Base-by-base conservation (phyloP, 2,329 filamentous ascomycete species). In the Trichophyton mentagrophytes region DNA sequence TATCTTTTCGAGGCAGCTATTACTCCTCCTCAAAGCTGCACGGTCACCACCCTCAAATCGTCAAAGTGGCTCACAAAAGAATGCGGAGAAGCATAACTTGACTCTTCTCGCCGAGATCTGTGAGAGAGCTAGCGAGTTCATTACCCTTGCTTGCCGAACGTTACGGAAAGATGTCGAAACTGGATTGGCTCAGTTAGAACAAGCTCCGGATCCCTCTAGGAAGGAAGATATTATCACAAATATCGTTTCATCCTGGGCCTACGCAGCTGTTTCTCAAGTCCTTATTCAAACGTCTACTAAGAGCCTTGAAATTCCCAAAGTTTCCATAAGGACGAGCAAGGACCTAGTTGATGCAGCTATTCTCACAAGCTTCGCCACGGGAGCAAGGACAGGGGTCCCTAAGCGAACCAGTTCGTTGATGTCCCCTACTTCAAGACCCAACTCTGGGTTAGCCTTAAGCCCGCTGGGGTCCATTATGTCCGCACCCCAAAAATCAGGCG, bases 71-170 rank as follows among this genome's bases (percentile, higher is more conserved):
- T 64, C 66, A 11, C 57, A 59, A 40, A 65, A 61, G 0, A 77
- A 74, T 7, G 74, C 78, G 0, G 74, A 78, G 0, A 79, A 79
- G 25, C 77, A 77, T 44, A 76, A 78, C 0, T 82, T 85, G 47
- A 86, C 88, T 63, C 83, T 90, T 64, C 80, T 96, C n/a, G 87
- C 89, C 0, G 90, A 97, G 69, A 84, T 96, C 30, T 95, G 90
- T 70, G 85, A 85, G 63, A 82, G 91, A 61, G 86, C 90, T 1
- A 80, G 93, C 8, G 86, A 89, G 64, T 97, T 96, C 67, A 87
- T 97, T 42, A 87, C 89, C 1, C 83, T 86, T 44, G 85, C 89
- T 42, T 88, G 89, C 2, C 84, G 88, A 59, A 84, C 90, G 22
- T 85, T 97, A 76, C 83, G 90, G 59, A 81, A 84, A 60, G 93